Conservation (phyloP, 148 eudicot genomes). For the Dysphania ambrosioides region DNA sequence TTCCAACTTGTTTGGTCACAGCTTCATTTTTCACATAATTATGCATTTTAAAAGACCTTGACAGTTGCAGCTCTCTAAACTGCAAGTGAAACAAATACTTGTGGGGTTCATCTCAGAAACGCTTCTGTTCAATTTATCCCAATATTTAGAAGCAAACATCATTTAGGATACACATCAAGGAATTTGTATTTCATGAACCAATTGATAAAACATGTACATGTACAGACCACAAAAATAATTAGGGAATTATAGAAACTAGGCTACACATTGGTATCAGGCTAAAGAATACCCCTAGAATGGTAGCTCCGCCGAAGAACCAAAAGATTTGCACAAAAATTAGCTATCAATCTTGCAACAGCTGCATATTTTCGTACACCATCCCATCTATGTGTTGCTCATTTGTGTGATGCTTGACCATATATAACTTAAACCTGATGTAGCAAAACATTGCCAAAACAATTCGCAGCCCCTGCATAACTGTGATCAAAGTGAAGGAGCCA, state of each 20-base stretch:
- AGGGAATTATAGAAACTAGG: conserved; percentile 11
- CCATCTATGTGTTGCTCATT: not conserved
- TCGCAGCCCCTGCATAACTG: not conserved
- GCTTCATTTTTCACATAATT: not conserved
- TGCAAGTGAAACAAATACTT: too few relatives aligned
- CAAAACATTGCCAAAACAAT: conserved; percentile 16
- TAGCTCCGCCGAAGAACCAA: conserved; percentile 14
- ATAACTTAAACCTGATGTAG: not conserved
- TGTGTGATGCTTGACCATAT: conserved; percentile 11
- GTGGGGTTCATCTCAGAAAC: not conserved
- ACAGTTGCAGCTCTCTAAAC: too few relatives aligned
- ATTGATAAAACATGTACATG: too few relatives aligned
- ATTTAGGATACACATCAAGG: conserved; percentile 9
- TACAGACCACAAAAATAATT: conserved; percentile 13
- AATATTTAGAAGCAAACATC: conserved; percentile 2
- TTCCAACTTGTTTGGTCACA: not conserved
- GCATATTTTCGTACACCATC: conserved; percentile 8
- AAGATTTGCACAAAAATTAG: conserved; percentile 24
- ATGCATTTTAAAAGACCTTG: too few relatives aligned
- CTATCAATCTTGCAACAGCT: not conserved
- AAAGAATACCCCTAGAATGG: conserved; percentile 2
- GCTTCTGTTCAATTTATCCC: not conserved
- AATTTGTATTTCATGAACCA: conserved; percentile 14
- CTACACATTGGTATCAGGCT: conserved; percentile 9
- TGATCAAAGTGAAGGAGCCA: conserved; percentile 3